Percentiles rank a stretch among this genome's conserved stretches.
phyloP scores from a whole-genome alignment of 176 grass and related monocot species.

The Saccharum officinarum region DNA sequence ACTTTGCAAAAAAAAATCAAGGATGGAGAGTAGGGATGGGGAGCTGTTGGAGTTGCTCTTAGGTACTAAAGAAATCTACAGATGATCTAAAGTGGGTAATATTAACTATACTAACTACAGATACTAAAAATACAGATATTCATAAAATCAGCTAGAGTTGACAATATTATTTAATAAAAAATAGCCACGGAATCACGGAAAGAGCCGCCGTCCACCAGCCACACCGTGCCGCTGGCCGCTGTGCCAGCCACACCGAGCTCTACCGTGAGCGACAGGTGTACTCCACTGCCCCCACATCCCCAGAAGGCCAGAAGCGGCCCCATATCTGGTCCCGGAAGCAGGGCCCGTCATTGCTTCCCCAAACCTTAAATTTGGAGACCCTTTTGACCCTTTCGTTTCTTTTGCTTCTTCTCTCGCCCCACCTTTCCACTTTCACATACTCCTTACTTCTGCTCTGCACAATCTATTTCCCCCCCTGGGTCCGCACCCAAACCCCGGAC shows the following conservation, averaged over 20 bases:
- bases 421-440: not conserved
- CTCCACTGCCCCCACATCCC: constrained; percentile 20
- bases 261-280: not conserved
- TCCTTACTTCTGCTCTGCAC: not conserved
- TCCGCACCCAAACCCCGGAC: not conserved
- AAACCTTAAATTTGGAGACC: not conserved
- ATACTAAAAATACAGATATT: not conserved
- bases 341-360: not conserved
- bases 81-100: too few relatives aligned
- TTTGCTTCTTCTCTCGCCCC: not conserved
- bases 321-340: not conserved
- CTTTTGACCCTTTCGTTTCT: constrained; percentile 7
- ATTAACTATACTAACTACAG: too few relatives aligned
- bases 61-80: too few relatives aligned
- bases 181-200: not conserved
- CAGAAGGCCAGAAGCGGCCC: not conserved
- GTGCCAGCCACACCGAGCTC: not conserved
- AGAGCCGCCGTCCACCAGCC: not conserved
- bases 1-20: too few relatives aligned
- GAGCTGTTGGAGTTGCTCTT: too few relatives aligned
- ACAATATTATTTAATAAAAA: not conserved
- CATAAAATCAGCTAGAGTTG: not conserved
- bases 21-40: too few relatives aligned
- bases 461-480: not conserved
- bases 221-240: not conserved